A percentile compares a stretch with the other conserved stretches of the same genome.
phyloP scores from a whole-genome alignment of 768 basidiomycete species.

The Boletus rufocinnamomeus region DNA sequence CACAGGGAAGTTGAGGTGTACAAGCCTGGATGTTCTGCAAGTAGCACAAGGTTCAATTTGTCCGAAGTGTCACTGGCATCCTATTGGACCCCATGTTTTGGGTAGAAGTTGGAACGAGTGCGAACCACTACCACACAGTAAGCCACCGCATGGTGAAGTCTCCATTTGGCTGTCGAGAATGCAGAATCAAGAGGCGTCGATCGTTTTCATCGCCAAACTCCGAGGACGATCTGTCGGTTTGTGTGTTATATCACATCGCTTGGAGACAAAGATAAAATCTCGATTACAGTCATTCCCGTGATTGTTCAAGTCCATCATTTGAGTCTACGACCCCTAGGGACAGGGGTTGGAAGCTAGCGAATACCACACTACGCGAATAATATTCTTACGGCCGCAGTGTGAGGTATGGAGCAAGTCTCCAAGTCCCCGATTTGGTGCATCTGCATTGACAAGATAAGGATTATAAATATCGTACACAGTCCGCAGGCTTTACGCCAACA shows the following conservation, averaged over 20 bases:
- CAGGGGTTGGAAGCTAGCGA: conserved; percentile 7
- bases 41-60: neutral
- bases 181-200: neutral
- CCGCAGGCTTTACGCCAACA: neutral
- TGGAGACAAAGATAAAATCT: neutral
- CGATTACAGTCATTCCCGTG: conserved; percentile 8
- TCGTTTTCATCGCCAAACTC: conserved; percentile 5
- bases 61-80: neutral
- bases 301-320: conserved; percentile 8
- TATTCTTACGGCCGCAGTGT: neutral
- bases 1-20: neutral
- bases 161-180: neutral
- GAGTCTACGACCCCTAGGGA: conserved; percentile 5
- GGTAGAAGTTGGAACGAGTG: neutral
- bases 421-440: neutral
- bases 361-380: neutral
- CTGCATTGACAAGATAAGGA: neutral
- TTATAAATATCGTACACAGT: neutral
- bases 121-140: neutral
- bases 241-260: conserved; percentile 7
- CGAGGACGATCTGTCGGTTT: conserved; percentile 13
- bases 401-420: neutral
- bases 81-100: neutral
- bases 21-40: neutral
- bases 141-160: neutral